Conservation (phyloP, 2,329 filamentous ascomycete species). For the Colletotrichum lindemuthianum region DNA sequence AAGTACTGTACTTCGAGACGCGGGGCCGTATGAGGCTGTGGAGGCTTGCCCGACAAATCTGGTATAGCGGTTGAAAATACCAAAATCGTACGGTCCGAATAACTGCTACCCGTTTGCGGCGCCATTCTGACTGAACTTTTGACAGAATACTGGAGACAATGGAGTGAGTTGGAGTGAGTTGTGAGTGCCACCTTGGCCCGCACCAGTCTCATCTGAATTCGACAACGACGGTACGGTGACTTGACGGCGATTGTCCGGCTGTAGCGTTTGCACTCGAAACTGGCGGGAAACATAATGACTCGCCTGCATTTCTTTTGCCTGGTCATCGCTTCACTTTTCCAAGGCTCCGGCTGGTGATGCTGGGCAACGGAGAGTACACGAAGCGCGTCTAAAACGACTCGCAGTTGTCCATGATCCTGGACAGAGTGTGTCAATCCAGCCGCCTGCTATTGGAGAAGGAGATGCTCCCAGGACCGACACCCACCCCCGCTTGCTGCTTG, state of each 20-base stretch:
- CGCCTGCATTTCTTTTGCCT: constrained; percentile 5
- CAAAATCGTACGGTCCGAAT: too few relatives aligned
- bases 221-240: background rate
- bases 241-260: constrained; percentile 16
- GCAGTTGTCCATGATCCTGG: background rate
- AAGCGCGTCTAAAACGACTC: background rate
- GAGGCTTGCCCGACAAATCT: too few relatives aligned
- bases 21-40: too few relatives aligned
- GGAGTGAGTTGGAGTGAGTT: too few relatives aligned
- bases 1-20: too few relatives aligned
- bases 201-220: constrained; percentile 19
- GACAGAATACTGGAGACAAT: background rate
- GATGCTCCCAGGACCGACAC: background rate
- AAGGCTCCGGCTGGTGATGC: background rate
- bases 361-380: background rate
- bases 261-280: constrained; percentile 21
- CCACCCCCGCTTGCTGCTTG: background rate
- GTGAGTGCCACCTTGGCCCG: constrained; percentile 3
- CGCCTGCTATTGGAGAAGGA: background rate
- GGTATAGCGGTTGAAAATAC: too few relatives aligned
- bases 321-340: constrained; percentile 11
- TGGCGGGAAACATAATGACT: constrained; percentile 24
- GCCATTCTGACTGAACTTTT: background rate
- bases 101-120: constrained; percentile 20
- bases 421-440: constrained; percentile 1